A percentile compares a stretch with the other conserved stretches of the same genome.
These are phyloP conservation scores for Vitis hybrid DNA, from an alignment of 177 flowering plant genomes.

Conservation along the genomic window DNA sequence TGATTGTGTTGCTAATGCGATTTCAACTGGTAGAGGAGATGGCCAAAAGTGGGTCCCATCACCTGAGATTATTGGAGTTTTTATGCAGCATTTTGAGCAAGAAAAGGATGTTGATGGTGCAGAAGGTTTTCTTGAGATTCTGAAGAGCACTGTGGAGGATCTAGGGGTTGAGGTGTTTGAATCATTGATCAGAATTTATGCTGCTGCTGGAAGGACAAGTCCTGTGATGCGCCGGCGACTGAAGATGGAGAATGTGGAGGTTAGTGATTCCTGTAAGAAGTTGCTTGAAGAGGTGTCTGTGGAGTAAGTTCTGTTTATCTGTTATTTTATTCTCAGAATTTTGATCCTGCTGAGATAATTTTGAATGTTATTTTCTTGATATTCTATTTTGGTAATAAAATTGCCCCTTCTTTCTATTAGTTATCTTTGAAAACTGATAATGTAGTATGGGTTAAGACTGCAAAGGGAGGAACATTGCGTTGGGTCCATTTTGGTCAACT, in stretches of 20 bases:
- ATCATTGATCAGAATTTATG: conserved; percentile 73
- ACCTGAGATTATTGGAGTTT: conserved; percentile 29
- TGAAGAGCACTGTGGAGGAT: conserved; percentile 48
- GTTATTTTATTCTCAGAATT: not conserved
- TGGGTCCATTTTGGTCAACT: too few species aligned
- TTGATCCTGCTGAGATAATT: not conserved
- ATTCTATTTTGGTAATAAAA: conserved; percentile 3
- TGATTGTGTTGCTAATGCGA: conserved; percentile 65
- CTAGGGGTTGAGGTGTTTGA: conserved; percentile 57
- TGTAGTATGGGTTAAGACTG: too few species aligned
- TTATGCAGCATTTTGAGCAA: conserved; percentile 72
- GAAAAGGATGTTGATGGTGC: conserved; percentile 83
- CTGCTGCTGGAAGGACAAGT: conserved; percentile 73
- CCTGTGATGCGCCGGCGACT: conserved; percentile 52
- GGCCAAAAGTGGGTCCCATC: conserved; percentile 80
- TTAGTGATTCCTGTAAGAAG: conserved; percentile 54
- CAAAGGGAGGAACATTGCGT: too few species aligned
- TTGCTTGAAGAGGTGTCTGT: conserved; percentile 56
- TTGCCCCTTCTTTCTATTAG: too few species aligned
- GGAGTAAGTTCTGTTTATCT: conserved; percentile 35
- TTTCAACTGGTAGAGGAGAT: conserved; percentile 56
- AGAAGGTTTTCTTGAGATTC: conserved; percentile 58
- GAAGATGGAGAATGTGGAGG: conserved; percentile 87
- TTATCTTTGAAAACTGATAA: not conserved
- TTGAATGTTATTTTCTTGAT: not conserved